Conservation (phyloP, 1,139 yeast species). For the Pichia sp. region DNA sequence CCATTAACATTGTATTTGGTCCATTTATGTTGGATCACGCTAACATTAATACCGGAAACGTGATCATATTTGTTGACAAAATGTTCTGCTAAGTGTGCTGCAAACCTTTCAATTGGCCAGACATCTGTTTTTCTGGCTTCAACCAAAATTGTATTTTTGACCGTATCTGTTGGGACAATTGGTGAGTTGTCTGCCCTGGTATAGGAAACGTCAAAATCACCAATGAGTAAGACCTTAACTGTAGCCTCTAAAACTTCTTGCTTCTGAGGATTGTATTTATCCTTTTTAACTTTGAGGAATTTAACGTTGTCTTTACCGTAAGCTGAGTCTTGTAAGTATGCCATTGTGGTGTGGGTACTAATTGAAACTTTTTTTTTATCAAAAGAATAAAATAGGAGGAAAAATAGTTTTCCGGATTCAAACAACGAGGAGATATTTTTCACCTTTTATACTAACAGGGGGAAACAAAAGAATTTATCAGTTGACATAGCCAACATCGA, state of each 20-base stretch:
- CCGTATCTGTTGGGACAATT: conserved; percentile 93
- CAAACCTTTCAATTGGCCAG: conserved; percentile 89
- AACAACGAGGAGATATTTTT: too few species aligned
- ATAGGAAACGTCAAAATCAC: conserved; percentile 70
- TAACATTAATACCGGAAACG: conserved; percentile 61
- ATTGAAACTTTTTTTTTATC: too few species aligned
- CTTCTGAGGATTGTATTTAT: conserved; percentile 54
- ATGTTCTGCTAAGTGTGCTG: conserved; percentile 75
- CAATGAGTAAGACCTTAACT: conserved; percentile 65
- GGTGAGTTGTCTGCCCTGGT: conserved; percentile 81
- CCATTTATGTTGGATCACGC: conserved; percentile 72
- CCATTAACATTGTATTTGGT: conserved; percentile 68
- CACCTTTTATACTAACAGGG: too few species aligned
- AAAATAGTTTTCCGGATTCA: too few species aligned
- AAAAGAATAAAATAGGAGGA: too few species aligned
- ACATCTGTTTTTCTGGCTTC: conserved; percentile 75
- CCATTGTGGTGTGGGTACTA: conserved; percentile 13
- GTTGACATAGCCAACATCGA: too few species aligned
- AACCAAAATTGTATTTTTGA: conserved; percentile 76
- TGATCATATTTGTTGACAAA: conserved; percentile 69
- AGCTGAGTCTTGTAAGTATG: conserved; percentile 36
- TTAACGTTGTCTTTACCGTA: conserved; percentile 93
- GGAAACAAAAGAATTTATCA: too few species aligned
- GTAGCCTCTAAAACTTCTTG: conserved; percentile 85
- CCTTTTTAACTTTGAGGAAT: conserved; percentile 78